phyloP scores from a whole-genome alignment of 305 asterid genomes.

The Nicotiana rustica region DNA sequence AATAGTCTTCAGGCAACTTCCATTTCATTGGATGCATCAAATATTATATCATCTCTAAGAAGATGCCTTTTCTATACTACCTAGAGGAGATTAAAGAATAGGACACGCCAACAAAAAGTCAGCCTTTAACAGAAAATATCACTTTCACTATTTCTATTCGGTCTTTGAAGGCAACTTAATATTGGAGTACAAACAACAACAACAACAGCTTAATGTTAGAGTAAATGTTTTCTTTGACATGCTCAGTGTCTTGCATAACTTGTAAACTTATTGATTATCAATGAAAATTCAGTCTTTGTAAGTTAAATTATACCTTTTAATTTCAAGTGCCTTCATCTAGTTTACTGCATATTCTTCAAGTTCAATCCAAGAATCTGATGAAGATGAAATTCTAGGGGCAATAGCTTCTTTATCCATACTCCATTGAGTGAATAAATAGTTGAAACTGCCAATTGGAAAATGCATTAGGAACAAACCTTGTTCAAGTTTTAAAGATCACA shows the following conservation, averaged over 20 bases:
- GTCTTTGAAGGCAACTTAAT: background rate
- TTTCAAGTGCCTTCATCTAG: background rate
- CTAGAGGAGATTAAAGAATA: constrained; percentile 8
- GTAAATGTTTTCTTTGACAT: too few relatives aligned
- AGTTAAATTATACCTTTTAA: background rate
- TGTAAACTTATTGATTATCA: too few relatives aligned
- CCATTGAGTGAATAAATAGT: background rate
- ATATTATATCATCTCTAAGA: too few relatives aligned
- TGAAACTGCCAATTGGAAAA: background rate
- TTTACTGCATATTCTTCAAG: background rate
- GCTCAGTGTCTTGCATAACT: too few relatives aligned
- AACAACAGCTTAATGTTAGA: too few relatives aligned
- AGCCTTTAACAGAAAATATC: background rate
- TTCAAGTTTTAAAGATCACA: background rate
- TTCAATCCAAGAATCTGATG: background rate
- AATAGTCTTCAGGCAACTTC: too few relatives aligned
- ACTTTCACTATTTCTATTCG: background rate
- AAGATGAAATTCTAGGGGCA: background rate
- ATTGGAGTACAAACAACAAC: background rate
- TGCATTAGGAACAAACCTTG: background rate
- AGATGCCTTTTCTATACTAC: background rate
- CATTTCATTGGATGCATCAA: too few relatives aligned
- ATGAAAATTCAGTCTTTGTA: background rate
- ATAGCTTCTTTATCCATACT: too few relatives aligned
- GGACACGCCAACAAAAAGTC: background rate